Percentiles rank a stretch among this genome's conserved stretches.
These are phyloP conservation scores for Pigoraptor vietnamica DNA, from an alignment of 78 protist genomes.

Conservation along the genomic window DNA sequence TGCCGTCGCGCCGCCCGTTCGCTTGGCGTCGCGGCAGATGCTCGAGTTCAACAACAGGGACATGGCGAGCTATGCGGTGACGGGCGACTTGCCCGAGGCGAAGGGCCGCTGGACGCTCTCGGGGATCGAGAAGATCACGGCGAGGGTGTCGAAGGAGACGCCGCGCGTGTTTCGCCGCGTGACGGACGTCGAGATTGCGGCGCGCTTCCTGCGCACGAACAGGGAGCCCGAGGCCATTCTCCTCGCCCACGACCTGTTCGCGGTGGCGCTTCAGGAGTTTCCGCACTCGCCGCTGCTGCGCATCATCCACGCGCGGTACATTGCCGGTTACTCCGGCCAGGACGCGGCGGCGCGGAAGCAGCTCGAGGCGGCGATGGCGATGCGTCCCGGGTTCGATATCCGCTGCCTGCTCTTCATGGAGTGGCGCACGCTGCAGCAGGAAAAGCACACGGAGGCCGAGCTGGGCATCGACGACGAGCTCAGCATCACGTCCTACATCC, in stretches of 20 bases:
- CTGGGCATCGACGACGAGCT: background rate
- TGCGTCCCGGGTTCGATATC: background rate
- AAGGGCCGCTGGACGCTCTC: background rate
- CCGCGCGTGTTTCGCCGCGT: background rate
- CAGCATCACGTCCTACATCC: background rate
- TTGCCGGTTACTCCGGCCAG: background rate
- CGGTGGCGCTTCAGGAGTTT: background rate
- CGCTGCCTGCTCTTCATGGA: background rate
- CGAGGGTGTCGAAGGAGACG: background rate
- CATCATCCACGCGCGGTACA: background rate
- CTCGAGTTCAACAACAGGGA: background rate
- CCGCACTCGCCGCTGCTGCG: background rate
- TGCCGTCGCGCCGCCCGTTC: background rate
- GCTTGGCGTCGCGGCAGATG: background rate
- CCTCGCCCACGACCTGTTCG: background rate
- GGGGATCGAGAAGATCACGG: background rate
- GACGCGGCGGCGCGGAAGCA: background rate
- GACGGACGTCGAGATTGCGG: background rate
- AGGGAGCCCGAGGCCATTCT: background rate
- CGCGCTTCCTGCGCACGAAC: background rate
- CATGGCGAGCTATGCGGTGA: background rate
- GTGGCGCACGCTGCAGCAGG: background rate
- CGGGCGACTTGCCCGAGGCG: background rate
- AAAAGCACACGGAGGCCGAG: background rate
- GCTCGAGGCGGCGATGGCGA: background rate